Percentiles rank a stretch among this genome's conserved stretches.
Evolutionary conservation across 148 eudicot genomes (phyloP).

Genomic region (Rheum nobile): DNA sequence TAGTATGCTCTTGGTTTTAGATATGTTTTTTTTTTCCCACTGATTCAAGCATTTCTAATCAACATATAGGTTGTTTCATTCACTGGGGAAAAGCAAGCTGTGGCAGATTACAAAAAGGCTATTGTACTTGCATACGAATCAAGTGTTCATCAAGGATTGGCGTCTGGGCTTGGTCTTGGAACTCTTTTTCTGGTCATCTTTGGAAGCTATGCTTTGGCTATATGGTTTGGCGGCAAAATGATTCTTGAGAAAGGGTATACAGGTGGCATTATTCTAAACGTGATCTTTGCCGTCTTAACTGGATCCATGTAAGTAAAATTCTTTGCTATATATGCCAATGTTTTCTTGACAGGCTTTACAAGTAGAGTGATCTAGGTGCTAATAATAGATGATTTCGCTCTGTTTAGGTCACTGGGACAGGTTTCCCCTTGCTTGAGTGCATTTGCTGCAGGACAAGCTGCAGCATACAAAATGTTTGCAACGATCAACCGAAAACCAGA

Average conservation of each 20-base stretch:
- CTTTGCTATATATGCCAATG: not conserved
- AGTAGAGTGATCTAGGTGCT: not conserved
- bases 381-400: not conserved
- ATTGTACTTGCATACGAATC: slow-evolving; percentile 34
- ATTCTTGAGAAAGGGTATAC: slow-evolving; percentile 37
- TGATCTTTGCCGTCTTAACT: slow-evolving; percentile 40
- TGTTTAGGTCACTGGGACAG: slow-evolving; percentile 46
- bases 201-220: slow-evolving; percentile 38
- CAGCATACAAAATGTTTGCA: slow-evolving; percentile 67
- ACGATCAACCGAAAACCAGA: slow-evolving; percentile 49
- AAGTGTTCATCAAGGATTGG: slow-evolving; percentile 37
- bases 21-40: too few relatives aligned
- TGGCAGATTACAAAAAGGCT: slow-evolving; percentile 33
- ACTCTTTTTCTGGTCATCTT: slow-evolving; percentile 22
- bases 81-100: slow-evolving; percentile 55
- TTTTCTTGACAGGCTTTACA: not conserved
- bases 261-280: slow-evolving; percentile 49
- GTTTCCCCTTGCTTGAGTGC: slow-evolving; percentile 45
- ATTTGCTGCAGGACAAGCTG: slow-evolving; percentile 60
- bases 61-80: slow-evolving; percentile 58
- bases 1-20: too few relatives aligned
- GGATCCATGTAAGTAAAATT: slow-evolving; percentile 46
- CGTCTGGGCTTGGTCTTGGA: slow-evolving; percentile 44
- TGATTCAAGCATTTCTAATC: not conserved
- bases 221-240: slow-evolving; percentile 66